These are phyloP conservation scores for Furcasterigmium furcatum DNA, from an alignment of 2,329 filamentous ascomycete genomes.

Conservation along the genomic window DNA sequence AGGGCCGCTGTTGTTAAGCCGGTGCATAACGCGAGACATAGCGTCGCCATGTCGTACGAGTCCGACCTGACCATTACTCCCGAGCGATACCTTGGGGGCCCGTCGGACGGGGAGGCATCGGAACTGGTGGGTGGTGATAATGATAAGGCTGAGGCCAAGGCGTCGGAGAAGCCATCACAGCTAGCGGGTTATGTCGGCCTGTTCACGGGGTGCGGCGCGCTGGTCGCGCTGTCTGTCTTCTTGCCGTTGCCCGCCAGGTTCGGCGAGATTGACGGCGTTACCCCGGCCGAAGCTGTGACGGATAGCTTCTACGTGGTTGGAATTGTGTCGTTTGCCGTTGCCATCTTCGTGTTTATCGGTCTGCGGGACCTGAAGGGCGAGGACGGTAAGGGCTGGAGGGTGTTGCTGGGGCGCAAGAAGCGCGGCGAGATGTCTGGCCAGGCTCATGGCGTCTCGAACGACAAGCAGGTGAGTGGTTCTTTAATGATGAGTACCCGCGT, in stretches of 20 bases:
- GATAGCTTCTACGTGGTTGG: constrained; percentile 89
- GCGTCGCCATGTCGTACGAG: constrained; percentile 64
- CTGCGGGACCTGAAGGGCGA: constrained; percentile 69
- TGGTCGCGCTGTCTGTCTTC: constrained; percentile 79
- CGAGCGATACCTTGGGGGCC: constrained; percentile 44
- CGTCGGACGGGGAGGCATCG: constrained; percentile 21
- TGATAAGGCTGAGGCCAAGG: constrained; percentile 7
- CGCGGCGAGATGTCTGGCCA: constrained; percentile 13
- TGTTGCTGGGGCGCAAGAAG: constrained; percentile 44
- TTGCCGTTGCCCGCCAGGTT: constrained; percentile 84
- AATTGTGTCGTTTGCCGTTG: constrained; percentile 66
- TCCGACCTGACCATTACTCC: constrained; percentile 76
- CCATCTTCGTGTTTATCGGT: constrained; percentile 74
- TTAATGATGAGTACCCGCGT: not conserved
- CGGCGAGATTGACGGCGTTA: constrained; percentile 65
- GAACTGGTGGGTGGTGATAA: constrained; percentile 2
- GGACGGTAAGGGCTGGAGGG: constrained; percentile 69
- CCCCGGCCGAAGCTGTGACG: constrained; percentile 70
- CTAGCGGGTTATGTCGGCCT: constrained; percentile 88
- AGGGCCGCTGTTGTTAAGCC: constrained; percentile 25
- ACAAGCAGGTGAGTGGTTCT: constrained; percentile 19
- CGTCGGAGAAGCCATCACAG: constrained; percentile 45
- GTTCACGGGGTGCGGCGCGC: constrained; percentile 87
- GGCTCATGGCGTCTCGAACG: not conserved
- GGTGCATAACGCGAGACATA: constrained; percentile 45